Base-by-base conservation (phyloP, 805 yeast genomes). In the Metschnikowia kunwiensis region DNA sequence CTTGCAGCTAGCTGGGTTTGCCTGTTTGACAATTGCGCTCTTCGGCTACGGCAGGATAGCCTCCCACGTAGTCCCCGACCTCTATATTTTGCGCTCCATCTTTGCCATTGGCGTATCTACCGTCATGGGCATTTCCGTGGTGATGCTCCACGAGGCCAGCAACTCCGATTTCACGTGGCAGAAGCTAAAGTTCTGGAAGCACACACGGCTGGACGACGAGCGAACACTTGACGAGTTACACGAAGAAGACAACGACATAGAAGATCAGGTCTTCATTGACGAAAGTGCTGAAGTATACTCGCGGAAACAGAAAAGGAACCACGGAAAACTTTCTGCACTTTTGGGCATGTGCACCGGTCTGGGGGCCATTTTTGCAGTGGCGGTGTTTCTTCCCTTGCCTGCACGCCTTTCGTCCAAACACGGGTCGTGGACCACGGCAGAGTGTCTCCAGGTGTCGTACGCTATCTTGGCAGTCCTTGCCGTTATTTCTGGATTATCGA, bases 321-420 rank as follows among this genome's bases (percentile, higher is more conserved):
- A 53, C 44, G 87, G 86, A 2, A 73, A 70, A 43, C 63, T 70
- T 36, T 71, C 83, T 0, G 81, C 86, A 0, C 51, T 79, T 15
- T 69, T 82, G 27, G 89, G 89, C 2, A 55, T 78, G 11, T 61
- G 72, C 32, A 68, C 83, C 12, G 87, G 87, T 0, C 51, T 77
- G 12, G 88, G 88, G 32, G 88, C 87, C 1, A 69, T 82, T 1
- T 72, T 78, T 42, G 70, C 86, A 0, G 86, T 80, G 1, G 51
- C 73, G 1, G 56, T 70, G 26, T 69, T 77, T 27, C 55, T 82
- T 14, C 73, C 86, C 10, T 56, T 82, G 14, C 86, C 87, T 0
- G 68, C 74, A 1, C 62, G 57, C 40, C 61, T 77, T 39, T 74
- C 72, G 9, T 50, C 58, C 13, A 44, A 50, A 8, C 63, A 58